These are phyloP conservation scores for Leccinum ponderosum DNA, from an alignment of 1,284 basidiomycete species.

Conservation along the genomic window DNA sequence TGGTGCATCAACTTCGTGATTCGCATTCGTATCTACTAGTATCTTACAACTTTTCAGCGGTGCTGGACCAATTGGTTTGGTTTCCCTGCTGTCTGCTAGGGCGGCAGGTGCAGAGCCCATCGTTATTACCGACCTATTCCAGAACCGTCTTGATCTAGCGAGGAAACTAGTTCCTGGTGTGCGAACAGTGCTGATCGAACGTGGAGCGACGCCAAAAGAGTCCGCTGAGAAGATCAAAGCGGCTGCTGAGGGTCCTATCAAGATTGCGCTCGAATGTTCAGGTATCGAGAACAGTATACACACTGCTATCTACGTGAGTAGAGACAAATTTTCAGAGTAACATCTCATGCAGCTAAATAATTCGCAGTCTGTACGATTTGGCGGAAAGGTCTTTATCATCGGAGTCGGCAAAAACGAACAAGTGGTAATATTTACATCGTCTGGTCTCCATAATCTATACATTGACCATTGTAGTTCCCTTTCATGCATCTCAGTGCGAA, in stretches of 20 bases:
- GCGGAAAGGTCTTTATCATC: constrained; percentile 65
- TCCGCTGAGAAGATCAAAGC: constrained; percentile 51
- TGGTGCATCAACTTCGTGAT: constrained; percentile 40
- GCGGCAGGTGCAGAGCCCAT: constrained; percentile 79
- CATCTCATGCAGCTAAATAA: constrained; percentile 3
- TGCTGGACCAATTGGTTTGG: constrained; percentile 86
- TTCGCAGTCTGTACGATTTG: constrained; percentile 52
- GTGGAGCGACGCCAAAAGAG: constrained; percentile 43
- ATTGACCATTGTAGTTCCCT: constrained; percentile 47
- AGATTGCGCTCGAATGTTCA: constrained; percentile 70
- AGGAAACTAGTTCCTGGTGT: constrained; percentile 75
- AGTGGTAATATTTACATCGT: constrained; percentile 34
- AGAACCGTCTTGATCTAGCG: constrained; percentile 80
- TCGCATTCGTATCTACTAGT: not conserved
- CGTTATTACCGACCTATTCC: constrained; percentile 80
- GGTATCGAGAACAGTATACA: constrained; percentile 76
- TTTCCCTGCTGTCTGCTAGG: constrained; percentile 76
- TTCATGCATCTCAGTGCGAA: constrained; percentile 70
- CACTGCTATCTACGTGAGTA: constrained; percentile 61
- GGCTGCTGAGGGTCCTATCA: constrained; percentile 46
- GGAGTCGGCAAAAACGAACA: constrained; percentile 64
- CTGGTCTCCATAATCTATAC: not conserved
- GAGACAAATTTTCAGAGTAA: not conserved
- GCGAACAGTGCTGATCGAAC: constrained; percentile 51
- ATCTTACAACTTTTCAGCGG: constrained; percentile 41